These are phyloP conservation scores for Eucalyptus microcorys DNA, from an alignment of 345 rosid genomes.

Conservation along the genomic window DNA sequence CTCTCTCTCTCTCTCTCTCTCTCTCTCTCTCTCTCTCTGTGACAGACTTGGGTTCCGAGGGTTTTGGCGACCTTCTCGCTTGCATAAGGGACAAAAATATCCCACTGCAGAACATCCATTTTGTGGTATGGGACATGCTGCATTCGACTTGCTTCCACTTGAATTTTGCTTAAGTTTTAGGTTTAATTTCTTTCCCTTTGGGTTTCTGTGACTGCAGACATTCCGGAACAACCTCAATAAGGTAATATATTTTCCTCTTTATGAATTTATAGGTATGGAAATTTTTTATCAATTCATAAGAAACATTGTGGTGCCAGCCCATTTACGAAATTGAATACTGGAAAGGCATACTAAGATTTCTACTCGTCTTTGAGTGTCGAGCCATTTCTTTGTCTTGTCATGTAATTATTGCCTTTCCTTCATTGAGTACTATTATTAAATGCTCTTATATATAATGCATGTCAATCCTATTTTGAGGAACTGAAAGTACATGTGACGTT, in stretches of 20 bases:
- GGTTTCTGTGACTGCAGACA: conserved; percentile 32
- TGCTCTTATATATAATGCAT: neutral
- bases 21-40: conserved; percentile 2
- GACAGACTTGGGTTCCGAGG: conserved; percentile 82
- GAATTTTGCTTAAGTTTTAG: neutral
- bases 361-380: neutral
- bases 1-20: neutral
- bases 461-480: neutral
- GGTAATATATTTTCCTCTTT: conserved; percentile 29
- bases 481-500: neutral
- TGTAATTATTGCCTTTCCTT: neutral
- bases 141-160: neutral
- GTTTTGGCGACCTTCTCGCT: conserved; percentile 80
- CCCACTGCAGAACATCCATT: conserved; percentile 86
- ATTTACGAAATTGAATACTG: neutral
- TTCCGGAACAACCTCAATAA: conserved; percentile 91
- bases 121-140: conserved; percentile 56
- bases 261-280: neutral
- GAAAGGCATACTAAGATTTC: neutral
- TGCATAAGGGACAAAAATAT: conserved; percentile 77
- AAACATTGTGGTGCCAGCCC: neutral
- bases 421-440: neutral
- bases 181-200: neutral
- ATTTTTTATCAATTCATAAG: neutral
- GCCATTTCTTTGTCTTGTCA: neutral